Evolutionary conservation across 371 early-diverging fungal species (phyloP), one percentile per base, ranked within the genome.

Genomic region (Saksenaea vasiformis): DNA sequence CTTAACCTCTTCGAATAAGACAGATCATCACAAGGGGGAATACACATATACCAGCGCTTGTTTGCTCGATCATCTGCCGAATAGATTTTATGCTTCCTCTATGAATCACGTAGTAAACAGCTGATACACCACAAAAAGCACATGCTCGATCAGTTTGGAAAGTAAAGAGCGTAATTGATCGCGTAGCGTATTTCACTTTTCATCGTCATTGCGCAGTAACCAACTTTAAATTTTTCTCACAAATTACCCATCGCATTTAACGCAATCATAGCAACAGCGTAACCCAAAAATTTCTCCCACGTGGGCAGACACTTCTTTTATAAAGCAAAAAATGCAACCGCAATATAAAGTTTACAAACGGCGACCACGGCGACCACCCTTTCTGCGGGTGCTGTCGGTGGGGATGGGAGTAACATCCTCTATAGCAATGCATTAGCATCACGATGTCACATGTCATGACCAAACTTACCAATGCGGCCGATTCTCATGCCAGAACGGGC

Each of bases 331-430:
- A 58, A 36, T 28, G 60, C 37, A 37, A 37, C 38, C 22, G 36
- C 34, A 11, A 28, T 13, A 62, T 53, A 34, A 51, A 31, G 54
- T 69, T 81, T 95, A 99, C 79, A 99, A 90, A 95, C 99, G 98
- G 90, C 99, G 98, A 97, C 99, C 99, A 88, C 99, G 95, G 79
- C 99, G 97, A 92, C 99, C 99, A 88, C 99, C 99, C 94, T 99
- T 99, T 80, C 93, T 91, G 72, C 99, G 93, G 79, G 99, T 98
- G 80, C 93, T 90, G 86, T 99, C 99, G 79, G 97, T 96, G 72
- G 99, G 98, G 79, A 97, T 92, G 77, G 99, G 99, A 69, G 99
- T 99, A 68, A 97, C 97, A 85, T 99, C 99, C 88, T 99, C 95
- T 82, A 67, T 62, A 68, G 56, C 43, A 43, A 11, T 38, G 41